These are phyloP conservation scores for Termitomyces sp. DNA, from an alignment of 768 basidiomycete genomes.

Conservation along the genomic window DNA sequence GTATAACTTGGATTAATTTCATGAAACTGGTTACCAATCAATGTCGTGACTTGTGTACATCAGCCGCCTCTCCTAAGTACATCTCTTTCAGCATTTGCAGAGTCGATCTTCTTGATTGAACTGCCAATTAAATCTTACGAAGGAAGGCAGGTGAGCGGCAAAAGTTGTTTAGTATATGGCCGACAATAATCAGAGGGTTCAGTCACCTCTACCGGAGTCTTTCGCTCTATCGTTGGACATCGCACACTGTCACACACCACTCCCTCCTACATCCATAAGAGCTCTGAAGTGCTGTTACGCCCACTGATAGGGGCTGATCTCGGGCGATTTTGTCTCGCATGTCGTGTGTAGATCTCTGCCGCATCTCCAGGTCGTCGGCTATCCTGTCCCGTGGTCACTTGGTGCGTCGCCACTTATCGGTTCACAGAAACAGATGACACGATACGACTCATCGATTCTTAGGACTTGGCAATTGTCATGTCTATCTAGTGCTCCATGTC, in stretches of 20 bases:
- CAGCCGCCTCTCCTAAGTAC: no score
- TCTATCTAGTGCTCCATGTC: neutral
- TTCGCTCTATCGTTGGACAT: neutral
- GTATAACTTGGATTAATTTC: neutral
- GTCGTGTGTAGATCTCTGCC: neutral
- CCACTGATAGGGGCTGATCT: neutral
- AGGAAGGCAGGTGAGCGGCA: neutral
- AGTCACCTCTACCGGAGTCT: neutral
- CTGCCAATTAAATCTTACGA: neutral
- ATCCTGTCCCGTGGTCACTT: neutral
- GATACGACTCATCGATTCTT: neutral
- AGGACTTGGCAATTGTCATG: neutral
- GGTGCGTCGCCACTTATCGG: neutral
- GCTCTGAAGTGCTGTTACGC: neutral
- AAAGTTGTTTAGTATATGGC: neutral
- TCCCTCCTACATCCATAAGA: neutral
- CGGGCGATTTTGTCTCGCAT: neutral
- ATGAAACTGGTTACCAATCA: neutral
- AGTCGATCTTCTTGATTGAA: neutral
- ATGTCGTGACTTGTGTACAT: neutral
- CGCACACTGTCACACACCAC: neutral
- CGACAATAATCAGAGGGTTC: neutral
- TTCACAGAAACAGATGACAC: neutral
- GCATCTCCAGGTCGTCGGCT: neutral
- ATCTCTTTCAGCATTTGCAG: neutral